Percentiles rank a stretch among this genome's conserved stretches.
These are phyloP conservation scores for Rusavskia elegans DNA, from an alignment of 495 filamentous ascomycete species.

Conservation along the genomic window DNA sequence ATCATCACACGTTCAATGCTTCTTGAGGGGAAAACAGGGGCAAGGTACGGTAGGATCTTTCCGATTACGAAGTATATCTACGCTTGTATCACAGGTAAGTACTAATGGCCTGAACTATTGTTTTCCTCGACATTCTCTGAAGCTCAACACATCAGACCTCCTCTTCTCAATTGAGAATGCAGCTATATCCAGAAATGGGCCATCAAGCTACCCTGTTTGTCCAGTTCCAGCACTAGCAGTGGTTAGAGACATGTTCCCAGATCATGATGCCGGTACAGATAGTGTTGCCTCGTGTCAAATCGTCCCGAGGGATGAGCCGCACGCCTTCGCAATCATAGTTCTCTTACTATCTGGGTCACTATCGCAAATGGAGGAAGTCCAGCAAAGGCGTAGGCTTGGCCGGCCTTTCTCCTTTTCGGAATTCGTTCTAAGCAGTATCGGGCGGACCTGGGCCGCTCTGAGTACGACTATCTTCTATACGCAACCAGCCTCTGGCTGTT, in stretches of 20 bases:
- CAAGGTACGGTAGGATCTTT: slow-evolving; percentile 6
- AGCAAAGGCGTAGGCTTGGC: background rate
- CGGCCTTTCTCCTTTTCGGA: background rate
- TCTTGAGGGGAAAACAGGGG: slow-evolving; percentile 6
- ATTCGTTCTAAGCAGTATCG: background rate
- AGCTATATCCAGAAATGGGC: background rate
- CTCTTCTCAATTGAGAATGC: slow-evolving; percentile 4
- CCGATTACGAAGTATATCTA: slow-evolving; percentile 9
- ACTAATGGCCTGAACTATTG: background rate
- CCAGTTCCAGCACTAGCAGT: background rate
- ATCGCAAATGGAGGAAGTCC: background rate
- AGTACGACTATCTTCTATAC: background rate
- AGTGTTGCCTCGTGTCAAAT: background rate
- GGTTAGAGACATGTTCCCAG: background rate
- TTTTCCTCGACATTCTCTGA: slow-evolving; percentile 10
- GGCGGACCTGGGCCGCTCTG: background rate
- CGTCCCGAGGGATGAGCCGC: background rate
- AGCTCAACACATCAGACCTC: slow-evolving; percentile 4
- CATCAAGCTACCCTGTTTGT: background rate
- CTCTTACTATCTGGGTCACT: background rate
- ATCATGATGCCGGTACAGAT: background rate
- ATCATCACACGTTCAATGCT: background rate
- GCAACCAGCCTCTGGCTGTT: background rate
- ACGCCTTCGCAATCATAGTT: background rate
- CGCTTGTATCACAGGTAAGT: slow-evolving; percentile 7